These are phyloP conservation scores for Candida silvatica DNA, from an alignment of 805 yeast genomes.

Conservation along the genomic window DNA sequence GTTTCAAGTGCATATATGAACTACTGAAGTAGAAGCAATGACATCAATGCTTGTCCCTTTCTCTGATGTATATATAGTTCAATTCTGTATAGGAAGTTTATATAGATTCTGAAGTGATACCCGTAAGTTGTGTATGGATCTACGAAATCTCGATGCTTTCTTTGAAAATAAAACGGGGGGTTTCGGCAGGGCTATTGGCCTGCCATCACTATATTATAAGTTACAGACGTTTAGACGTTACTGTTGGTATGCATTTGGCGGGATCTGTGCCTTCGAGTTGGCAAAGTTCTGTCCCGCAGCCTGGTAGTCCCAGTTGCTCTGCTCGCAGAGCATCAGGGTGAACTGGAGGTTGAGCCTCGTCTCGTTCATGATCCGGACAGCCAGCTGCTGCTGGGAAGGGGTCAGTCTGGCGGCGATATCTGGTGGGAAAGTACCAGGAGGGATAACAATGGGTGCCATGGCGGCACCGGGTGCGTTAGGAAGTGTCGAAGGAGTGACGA, in stretches of 20 bases:
- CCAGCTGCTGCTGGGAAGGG: conserved; percentile 52
- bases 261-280: conserved; percentile 45
- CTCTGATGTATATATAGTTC: no score
- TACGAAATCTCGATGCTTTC: no score
- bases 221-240: not conserved
- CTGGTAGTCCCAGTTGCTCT: conserved; percentile 76
- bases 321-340: conserved; percentile 77
- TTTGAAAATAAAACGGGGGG: no score
- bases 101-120: no score
- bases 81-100: no score
- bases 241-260: conserved; percentile 42
- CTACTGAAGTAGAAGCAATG: no score
- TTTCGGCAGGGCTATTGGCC: no score
- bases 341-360: conserved; percentile 75
- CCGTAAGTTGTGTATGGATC: no score
- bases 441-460: conserved; percentile 8
- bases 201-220: not conserved
- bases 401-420: conserved; percentile 43
- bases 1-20: no score
- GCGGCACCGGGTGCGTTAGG: conserved; percentile 1
- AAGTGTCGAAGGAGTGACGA: not conserved
- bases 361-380: conserved; percentile 56
- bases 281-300: conserved; percentile 64
- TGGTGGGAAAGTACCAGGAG: conserved; percentile 33
- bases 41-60: no score